Evolutionary conservation across 208 protist genomes (phyloP).

Genomic region (Hexamita inflata): DNA sequence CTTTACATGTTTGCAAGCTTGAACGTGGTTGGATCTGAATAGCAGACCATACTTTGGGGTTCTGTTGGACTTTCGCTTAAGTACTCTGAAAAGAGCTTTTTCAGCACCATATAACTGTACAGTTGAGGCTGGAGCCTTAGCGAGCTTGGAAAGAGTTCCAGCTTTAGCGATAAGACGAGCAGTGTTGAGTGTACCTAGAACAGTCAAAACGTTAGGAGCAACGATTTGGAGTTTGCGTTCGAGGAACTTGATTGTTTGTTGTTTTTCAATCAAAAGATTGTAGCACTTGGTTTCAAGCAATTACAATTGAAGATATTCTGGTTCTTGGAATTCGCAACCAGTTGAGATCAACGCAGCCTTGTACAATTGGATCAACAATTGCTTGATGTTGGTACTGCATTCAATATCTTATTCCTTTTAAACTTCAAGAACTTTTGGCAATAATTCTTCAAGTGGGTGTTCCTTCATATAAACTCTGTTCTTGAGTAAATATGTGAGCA

Average conservation of each 20-base stretch:
- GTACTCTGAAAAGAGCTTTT: conserved; percentile 96
- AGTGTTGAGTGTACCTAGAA: conserved; percentile 91
- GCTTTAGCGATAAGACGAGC: conserved; percentile 60
- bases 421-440: too few species aligned
- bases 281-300: conserved; percentile 75
- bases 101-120: conserved; percentile 99
- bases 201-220: conserved; percentile 81
- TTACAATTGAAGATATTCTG: conserved; percentile 79
- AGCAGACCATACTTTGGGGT: conserved; percentile 45
- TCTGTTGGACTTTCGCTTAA: conserved; percentile 72
- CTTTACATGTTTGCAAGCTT: background rate
- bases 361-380: too few species aligned
- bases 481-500: too few species aligned
- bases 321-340: conserved; percentile 67
- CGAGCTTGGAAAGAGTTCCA: conserved; percentile 77
- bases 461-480: too few species aligned
- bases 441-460: too few species aligned
- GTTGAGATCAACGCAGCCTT: conserved; percentile 41
- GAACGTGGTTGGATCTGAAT: conserved; percentile 13
- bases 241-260: conserved; percentile 75
- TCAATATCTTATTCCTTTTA: too few species aligned
- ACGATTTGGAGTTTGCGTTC: conserved; percentile 71
- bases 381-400: too few species aligned
- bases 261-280: conserved; percentile 69
- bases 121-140: conserved; percentile 96